Conservation (phyloP, 129 eudicot species). For the Chrysanthemum makinoi region DNA sequence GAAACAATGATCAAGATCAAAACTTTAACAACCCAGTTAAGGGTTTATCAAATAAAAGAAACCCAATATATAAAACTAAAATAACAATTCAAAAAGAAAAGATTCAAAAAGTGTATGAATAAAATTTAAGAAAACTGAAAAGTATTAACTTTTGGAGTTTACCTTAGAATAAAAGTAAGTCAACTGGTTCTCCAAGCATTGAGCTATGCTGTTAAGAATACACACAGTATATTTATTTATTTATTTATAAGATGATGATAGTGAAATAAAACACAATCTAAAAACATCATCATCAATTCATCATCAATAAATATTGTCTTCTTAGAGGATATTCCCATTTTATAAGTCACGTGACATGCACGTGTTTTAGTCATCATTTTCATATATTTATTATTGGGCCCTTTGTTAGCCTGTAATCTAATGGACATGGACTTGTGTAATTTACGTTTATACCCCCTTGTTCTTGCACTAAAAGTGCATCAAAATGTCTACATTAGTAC, state of each 20-base stretch:
- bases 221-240: neutral
- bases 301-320: neutral
- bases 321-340: neutral
- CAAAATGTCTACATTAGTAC: neutral
- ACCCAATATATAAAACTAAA: neutral
- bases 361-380: neutral
- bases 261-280: slow-evolving; percentile 3
- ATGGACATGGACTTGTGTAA: neutral
- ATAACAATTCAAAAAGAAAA: neutral
- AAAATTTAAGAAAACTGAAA: neutral
- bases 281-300: neutral
- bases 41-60: neutral
- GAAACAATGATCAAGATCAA: slow-evolving; percentile 8
- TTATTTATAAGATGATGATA: neutral
- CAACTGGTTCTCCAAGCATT: slow-evolving; percentile 15
- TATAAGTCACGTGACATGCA: slow-evolving; percentile 15
- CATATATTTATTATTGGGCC: slow-evolving; percentile 4
- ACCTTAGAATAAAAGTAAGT: slow-evolving; percentile 5
- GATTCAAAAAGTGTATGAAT: neutral
- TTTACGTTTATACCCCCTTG: neutral
- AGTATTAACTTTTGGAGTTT: neutral
- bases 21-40: neutral
- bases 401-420: neutral
- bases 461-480: neutral
- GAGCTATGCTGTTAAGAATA: neutral